Percentiles rank a stretch among this genome's conserved stretches.
phyloP scores from a whole-genome alignment of 2,329 filamentous ascomycete genomes.

The Daldinia sp. region DNA sequence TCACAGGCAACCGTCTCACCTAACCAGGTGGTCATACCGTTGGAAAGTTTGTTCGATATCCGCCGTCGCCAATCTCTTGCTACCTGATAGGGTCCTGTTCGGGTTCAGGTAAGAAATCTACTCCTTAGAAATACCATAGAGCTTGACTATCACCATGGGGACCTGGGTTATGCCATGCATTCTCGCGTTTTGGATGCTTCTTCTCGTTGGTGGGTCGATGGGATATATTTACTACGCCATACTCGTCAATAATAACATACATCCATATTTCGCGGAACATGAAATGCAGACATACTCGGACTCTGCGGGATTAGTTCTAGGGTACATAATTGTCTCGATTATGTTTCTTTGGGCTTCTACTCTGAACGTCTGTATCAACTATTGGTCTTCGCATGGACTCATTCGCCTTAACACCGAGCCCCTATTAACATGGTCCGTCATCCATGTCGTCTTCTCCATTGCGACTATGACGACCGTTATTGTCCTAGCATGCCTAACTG shows the following conservation, averaged over 20 bases:
- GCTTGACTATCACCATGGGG: not conserved
- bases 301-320: not conserved
- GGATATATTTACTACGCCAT: conserved; percentile 15
- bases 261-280: conserved; percentile 9
- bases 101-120: too few species aligned
- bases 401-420: too few species aligned
- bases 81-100: too few species aligned
- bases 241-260: conserved; percentile 8
- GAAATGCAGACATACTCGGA: not conserved
- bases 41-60: too few species aligned
- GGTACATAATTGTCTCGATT: not conserved
- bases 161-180: not conserved
- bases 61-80: too few species aligned
- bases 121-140: not conserved
- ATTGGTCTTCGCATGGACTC: too few species aligned
- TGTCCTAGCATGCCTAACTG: not conserved
- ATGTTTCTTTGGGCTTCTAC: conserved; percentile 3
- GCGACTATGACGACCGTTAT: not conserved
- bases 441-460: not conserved
- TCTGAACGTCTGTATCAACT: not conserved
- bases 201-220: not conserved
- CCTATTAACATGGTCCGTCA: too few species aligned
- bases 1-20: too few species aligned
- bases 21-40: too few species aligned
- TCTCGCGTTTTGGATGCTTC: not conserved